Conservation (phyloP, 176 grass and related monocot species). For the bread wheat (Triticum aestivum) region DNA sequence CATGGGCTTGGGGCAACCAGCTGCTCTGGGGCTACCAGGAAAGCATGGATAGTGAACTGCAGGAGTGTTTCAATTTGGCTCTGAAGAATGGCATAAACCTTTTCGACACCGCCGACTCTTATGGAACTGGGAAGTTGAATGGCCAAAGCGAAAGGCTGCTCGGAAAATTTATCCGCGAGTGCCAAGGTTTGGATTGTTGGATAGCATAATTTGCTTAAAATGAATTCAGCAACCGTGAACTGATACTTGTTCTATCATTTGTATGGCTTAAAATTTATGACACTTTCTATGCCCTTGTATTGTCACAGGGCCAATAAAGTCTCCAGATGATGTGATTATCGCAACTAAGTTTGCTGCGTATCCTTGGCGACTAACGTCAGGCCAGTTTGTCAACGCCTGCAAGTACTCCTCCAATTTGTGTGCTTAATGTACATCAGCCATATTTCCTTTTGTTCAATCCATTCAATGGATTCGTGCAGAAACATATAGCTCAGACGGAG, state of each 20-base stretch:
- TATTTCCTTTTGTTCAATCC: slow-evolving; percentile 13
- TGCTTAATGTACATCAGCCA: slow-evolving; percentile 44
- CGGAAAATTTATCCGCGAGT: slow-evolving; percentile 77
- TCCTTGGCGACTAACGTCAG: slow-evolving; percentile 88
- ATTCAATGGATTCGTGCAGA: not conserved
- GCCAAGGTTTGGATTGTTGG: slow-evolving; percentile 39
- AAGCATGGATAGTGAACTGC: slow-evolving; percentile 73
- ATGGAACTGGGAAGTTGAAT: slow-evolving; percentile 80
- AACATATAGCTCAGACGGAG: slow-evolving; percentile 1
- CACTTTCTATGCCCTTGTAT: not conserved
- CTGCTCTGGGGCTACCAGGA: slow-evolving; percentile 90
- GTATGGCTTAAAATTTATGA: not conserved
- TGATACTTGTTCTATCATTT: not conserved
- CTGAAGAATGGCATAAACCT: slow-evolving; percentile 78
- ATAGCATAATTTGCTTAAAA: not conserved
- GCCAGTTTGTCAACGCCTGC: slow-evolving; percentile 97
- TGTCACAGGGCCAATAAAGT: slow-evolving; percentile 45
- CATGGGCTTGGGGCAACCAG: slow-evolving; percentile 97
- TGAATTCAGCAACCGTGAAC: not conserved
- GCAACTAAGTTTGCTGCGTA: slow-evolving; percentile 97
- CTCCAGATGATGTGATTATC: slow-evolving; percentile 68
- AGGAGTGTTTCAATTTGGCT: slow-evolving; percentile 79
- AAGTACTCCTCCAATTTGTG: slow-evolving; percentile 73
- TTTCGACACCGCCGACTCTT: slow-evolving; percentile 98
- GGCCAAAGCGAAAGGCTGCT: slow-evolving; percentile 86